Percentiles rank a stretch among this genome's conserved stretches.
Conservation (phyloP, 148 eudicot species). For the Suaeda aralocaspica region DNA sequence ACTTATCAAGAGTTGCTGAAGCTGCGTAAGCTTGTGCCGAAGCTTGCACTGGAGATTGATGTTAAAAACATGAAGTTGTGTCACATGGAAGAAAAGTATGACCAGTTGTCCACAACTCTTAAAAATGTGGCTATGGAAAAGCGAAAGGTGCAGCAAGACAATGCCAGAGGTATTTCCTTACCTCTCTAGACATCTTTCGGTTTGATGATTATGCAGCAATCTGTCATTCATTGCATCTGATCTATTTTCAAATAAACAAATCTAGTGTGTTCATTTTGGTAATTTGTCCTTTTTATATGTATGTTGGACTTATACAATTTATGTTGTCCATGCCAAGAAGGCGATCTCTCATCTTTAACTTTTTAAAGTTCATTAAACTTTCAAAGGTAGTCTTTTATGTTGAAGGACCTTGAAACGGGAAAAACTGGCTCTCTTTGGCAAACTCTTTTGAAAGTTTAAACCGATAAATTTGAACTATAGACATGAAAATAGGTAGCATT, state of each 20-base stretch:
- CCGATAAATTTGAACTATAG: too few relatives aligned
- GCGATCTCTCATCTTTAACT: background rate
- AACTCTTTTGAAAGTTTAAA: too few relatives aligned
- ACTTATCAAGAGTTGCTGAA: slow-evolving; percentile 13
- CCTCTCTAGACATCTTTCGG: background rate
- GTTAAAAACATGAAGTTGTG: slow-evolving; percentile 26
- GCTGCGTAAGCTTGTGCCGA: slow-evolving; percentile 24
- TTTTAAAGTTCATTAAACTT: background rate
- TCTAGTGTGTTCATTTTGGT: background rate
- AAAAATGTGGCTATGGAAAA: slow-evolving; percentile 19
- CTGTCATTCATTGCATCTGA: background rate
- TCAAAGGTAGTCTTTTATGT: too few relatives aligned
- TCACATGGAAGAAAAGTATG: slow-evolving; percentile 23
- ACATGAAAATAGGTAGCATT: too few relatives aligned
- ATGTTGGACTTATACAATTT: too few relatives aligned
- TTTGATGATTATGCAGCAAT: background rate
- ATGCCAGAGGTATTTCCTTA: slow-evolving; percentile 21
- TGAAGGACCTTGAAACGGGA: too few relatives aligned
- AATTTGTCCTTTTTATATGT: background rate
- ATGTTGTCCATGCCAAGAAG: slow-evolving; percentile 1
- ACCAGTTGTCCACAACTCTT: slow-evolving; percentile 12
- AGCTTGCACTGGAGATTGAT: slow-evolving; percentile 34
- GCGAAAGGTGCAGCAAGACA: slow-evolving; percentile 23
- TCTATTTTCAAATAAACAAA: background rate
- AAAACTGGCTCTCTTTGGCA: too few relatives aligned